These are phyloP conservation scores for Cordia subcordata DNA, from an alignment of 257 asterid species.

Conservation along the genomic window DNA sequence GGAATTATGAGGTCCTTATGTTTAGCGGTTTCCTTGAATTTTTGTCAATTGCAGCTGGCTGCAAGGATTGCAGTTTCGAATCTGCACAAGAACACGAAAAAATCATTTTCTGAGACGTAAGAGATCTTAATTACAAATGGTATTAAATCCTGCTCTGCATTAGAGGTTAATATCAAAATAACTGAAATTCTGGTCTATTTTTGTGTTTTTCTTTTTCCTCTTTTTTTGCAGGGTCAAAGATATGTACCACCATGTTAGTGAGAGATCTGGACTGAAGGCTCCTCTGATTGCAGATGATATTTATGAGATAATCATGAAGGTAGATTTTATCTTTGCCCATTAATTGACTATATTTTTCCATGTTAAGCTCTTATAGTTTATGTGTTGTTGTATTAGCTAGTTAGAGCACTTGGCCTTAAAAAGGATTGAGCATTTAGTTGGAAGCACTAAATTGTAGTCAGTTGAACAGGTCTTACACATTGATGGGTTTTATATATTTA, in stretches of 20 bases:
- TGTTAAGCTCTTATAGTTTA: too few relatives aligned
- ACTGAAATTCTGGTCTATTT: background rate
- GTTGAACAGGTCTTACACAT: too few relatives aligned
- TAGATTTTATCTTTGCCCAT: conserved; percentile 4
- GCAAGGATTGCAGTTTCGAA: conserved; percentile 98
- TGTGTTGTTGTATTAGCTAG: too few relatives aligned
- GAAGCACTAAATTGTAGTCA: too few relatives aligned
- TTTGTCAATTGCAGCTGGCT: conserved; percentile 64
- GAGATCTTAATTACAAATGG: conserved; percentile 12
- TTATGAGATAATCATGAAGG: conserved; percentile 86
- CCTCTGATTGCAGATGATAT: conserved; percentile 87
- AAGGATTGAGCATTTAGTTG: too few relatives aligned
- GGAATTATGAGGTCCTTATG: too few relatives aligned
- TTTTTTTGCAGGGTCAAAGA: conserved; percentile 59
- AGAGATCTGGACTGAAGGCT: conserved; percentile 80
- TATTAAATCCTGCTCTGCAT: too few relatives aligned
- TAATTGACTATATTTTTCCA: too few relatives aligned
- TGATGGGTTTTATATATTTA: too few relatives aligned
- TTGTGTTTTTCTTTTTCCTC: background rate
- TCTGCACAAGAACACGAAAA: conserved; percentile 92
- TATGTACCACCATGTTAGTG: conserved; percentile 75
- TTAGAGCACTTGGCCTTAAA: too few relatives aligned
- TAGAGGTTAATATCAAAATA: too few relatives aligned
- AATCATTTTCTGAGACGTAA: conserved; percentile 96
- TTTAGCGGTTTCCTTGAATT: too few relatives aligned